These are phyloP conservation scores for Austroboletus eburneus DNA, from an alignment of 768 basidiomycete genomes.

Conservation along the genomic window DNA sequence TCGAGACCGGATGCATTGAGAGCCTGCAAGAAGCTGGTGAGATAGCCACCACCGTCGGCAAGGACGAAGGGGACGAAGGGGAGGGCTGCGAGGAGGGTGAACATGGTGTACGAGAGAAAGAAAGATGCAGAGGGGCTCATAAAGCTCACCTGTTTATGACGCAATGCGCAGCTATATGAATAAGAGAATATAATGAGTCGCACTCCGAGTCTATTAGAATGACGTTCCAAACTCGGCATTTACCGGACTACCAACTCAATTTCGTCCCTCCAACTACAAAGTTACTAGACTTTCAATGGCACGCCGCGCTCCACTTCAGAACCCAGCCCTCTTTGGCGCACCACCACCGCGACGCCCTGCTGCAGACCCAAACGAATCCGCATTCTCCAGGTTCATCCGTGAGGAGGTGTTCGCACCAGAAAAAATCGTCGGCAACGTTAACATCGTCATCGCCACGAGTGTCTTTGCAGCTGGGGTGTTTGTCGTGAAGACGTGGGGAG, in stretches of 20 bases:
- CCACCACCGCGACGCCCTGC: constrained; percentile 40
- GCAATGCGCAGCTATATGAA: constrained; percentile 25
- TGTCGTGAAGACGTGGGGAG: constrained; percentile 73
- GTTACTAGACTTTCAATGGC: constrained; percentile 39
- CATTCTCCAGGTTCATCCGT: constrained; percentile 50
- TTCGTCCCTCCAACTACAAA: neutral
- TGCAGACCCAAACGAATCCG: constrained; percentile 58
- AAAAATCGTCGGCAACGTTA: constrained; percentile 71
- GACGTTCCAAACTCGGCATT: too few relatives aligned
- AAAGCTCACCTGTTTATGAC: constrained; percentile 13
- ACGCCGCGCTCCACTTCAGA: constrained; percentile 59
- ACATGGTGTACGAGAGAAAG: constrained; percentile 15
- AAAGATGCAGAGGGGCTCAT: neutral
- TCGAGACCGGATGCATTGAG: constrained; percentile 40
- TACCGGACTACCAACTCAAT: too few relatives aligned
- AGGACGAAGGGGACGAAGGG: constrained; percentile 25
- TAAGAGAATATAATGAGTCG: too few relatives aligned
- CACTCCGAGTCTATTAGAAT: too few relatives aligned
- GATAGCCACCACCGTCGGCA: constrained; percentile 26
- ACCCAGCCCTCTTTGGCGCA: constrained; percentile 47
- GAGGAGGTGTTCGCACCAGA: constrained; percentile 70
- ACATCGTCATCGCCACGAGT: constrained; percentile 57
- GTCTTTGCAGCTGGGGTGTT: constrained; percentile 71
- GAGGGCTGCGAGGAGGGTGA: constrained; percentile 12
- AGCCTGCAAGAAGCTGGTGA: constrained; percentile 33